Evolutionary conservation across 352 stramenopile genomes (phyloP), one percentile per base, ranked within the genome.

Genomic region (Phytophthora ohioensis): DNA sequence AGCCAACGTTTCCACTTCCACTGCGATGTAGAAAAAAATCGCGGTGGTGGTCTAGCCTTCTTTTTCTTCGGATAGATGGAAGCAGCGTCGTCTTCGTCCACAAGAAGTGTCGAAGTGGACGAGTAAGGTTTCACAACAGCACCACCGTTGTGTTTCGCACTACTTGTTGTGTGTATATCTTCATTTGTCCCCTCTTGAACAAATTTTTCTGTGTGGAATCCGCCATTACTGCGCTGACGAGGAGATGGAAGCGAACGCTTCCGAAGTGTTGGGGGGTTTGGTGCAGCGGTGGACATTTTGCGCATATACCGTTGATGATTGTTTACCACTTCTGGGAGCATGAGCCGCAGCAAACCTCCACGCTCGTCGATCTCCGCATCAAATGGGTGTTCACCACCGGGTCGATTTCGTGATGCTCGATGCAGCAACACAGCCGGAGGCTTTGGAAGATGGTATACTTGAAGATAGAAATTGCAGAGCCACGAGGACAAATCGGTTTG

Each of bases 381-480:
- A 54, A 78, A 91, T 2, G 31, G 2, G 4, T 65, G 42, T 15
- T 78, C 54, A 4, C 7, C 35, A 36, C 39, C 13, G 30, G 38
- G 1, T 64, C 41, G 15, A 48, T 59, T 42, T 21, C 34, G 55
- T 56, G n/a, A 47, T 35, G 39, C 5, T 56, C 52, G 53, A 48
- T 72, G 64, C 48, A 75, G 35, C 3, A 73, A 42, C 9, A 68
- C 52, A 41, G 53, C 34, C 27, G 60, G 54, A 62, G 81, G 67
- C 34, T 81, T 80, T 8, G 71, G 69, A 47, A 84, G 51, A 12
- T 83, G 75, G 27, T 65, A 67, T 4, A 96, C 79, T 47, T 96
- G 86, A 21, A 98, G 52, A 69, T 98, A 98, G 15, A 98, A 61
- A 54, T 98, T 98, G 45, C 89, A 93, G 21, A 98, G 79, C 93